A percentile compares a stretch with the other conserved stretches of the same genome.
Conservation (phyloP, 352 stramenopile genomes). For the Halophytophthora batemanensis region DNA sequence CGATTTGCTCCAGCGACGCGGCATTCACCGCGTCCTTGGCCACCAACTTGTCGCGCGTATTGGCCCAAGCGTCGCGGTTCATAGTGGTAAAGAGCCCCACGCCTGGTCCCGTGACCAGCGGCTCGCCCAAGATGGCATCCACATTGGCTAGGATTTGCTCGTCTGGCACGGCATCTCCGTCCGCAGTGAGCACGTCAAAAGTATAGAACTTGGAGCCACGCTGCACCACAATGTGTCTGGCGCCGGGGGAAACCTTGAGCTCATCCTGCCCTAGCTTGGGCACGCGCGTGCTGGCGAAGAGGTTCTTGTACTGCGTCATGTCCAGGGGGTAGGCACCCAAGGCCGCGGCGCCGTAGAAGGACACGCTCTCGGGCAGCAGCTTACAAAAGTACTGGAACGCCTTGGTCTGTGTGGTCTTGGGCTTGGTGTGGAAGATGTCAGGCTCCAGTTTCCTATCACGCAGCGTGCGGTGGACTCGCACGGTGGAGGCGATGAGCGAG, state of each 20-base stretch:
- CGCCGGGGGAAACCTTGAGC: conserved; percentile 53
- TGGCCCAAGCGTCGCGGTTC: conserved; percentile 81
- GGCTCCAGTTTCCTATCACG: conserved; percentile 79
- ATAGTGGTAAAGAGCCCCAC: conserved; percentile 81
- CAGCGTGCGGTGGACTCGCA: conserved; percentile 81
- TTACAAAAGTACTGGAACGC: conserved; percentile 82
- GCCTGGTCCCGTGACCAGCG: conserved; percentile 46
- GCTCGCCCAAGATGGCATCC: conserved; percentile 75
- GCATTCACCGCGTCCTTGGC: conserved; percentile 53
- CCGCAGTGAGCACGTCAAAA: conserved; percentile 78
- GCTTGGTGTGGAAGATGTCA: conserved; percentile 90
- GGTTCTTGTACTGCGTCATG: conserved; percentile 91
- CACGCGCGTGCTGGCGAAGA: conserved; percentile 83
- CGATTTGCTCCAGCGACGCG: conserved; percentile 73
- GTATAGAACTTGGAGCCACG: conserved; percentile 82
- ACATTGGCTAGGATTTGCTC: conserved; percentile 84
- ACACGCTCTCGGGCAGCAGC: conserved; percentile 76
- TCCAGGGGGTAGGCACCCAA: conserved; percentile 86
- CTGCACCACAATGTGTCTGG: conserved; percentile 87
- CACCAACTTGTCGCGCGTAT: conserved; percentile 57
- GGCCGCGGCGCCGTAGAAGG: conserved; percentile 86
- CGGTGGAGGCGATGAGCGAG: conserved; percentile 83
- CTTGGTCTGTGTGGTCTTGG: conserved; percentile 66
- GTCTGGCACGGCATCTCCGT: conserved; percentile 57
- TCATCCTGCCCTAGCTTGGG: conserved; percentile 64